Base-by-base conservation (phyloP, 176 grass and related monocot genomes). In the Leersia perrieri region DNA sequence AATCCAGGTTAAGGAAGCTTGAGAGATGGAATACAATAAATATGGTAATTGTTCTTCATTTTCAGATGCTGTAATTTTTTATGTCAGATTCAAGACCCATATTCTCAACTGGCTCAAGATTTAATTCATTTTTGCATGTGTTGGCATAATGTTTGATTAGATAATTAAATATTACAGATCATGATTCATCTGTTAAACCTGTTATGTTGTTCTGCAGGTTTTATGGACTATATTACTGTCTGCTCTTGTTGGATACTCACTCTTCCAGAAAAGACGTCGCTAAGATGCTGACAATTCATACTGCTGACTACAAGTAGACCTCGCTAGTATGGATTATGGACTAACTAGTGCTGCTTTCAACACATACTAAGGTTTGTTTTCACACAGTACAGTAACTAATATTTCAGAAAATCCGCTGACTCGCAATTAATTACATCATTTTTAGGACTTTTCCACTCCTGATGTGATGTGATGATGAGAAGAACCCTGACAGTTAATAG, bases 21-120 rank as follows among this genome's bases (percentile, higher is more conserved):
- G 95, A 98, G 84, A 88, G 90, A 86, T 95, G 95, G 92, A 95
- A 98, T 86, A 93, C 95, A 23, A 87, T 98, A 77, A 98, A 98
- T 60, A 86, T 95, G 92, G 95, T 95, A 83, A 89, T 55, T 72
- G 41, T 55, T 76, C 5, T 77, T 5, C 63, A 62, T 60, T 23
- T 82, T 76, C 12, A 22, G 7, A n/a, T 26, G 39, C 16, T 74
- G 36, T 12, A 12, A 38, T 7, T 15, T 32, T 80, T 15, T 38
- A 30, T 58, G 16, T 69, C 86, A 77, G 36, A n/a, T 51, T 51
- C 16, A 51, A 51, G 47, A 22, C 16, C 47, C 47, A 51, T 51
- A 22, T 14, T 7, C 16, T 20, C 47, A 51, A 53, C 49, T 53
- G 49, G 18, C 6, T n/a, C 25, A 25, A 29, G 20, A 30, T 70